Conservation (phyloP, 129 eudicot species). For the carrot (Daucus carota) region DH1_v3.0 NC_030387.2:30540501-30541000, state of each 20-base stretch:
- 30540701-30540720: neutral
- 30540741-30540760: constrained; percentile 64
- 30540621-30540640: neutral
- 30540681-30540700: neutral
- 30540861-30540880: constrained; percentile 76
- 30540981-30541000: neutral
- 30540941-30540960: neutral
- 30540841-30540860: constrained; percentile 62
- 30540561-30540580: constrained; percentile 68
- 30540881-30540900: constrained; percentile 35
- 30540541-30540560: neutral
- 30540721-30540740: neutral
- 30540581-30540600: constrained; percentile 77
- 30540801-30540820: constrained; percentile 45
- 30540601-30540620: constrained; percentile 95
- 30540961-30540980: neutral
- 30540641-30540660: neutral
- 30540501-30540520: neutral
- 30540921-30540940: neutral
- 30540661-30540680: neutral
- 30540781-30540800: constrained; percentile 60
- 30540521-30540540: neutral
- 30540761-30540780: constrained; percentile 94
- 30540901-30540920: constrained; percentile 11
- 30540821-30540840: constrained; percentile 63